Conservation (phyloP, 257 asterid genomes). For the Petunia axillaris region DNA sequence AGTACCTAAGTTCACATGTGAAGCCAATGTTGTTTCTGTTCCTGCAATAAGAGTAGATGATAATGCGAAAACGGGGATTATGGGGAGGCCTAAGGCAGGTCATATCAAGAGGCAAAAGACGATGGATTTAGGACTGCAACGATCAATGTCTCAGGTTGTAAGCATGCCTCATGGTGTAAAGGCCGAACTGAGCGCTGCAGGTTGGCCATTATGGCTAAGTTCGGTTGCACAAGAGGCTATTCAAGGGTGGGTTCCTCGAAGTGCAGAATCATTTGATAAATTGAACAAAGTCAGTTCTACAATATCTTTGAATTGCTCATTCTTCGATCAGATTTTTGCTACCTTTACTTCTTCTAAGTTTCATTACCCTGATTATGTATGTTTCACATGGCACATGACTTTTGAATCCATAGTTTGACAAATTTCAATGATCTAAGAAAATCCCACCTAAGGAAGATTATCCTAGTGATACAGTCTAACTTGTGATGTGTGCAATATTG, state of each 20-base stretch:
- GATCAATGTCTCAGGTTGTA: slow-evolving; percentile 37
- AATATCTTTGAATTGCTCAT: slow-evolving; percentile 20
- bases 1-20: slow-evolving; percentile 26
- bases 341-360: background rate
- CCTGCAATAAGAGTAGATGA: slow-evolving; percentile 31
- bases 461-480: background rate
- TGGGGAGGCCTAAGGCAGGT: slow-evolving; percentile 67
- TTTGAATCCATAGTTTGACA: background rate
- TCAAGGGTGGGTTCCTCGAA: slow-evolving; percentile 83
- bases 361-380: background rate
- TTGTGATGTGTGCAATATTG: slow-evolving; percentile 6
- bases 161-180: slow-evolving; percentile 56
- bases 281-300: slow-evolving; percentile 64
- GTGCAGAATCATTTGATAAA: slow-evolving; percentile 81
- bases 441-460: background rate
- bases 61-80: slow-evolving; percentile 49
- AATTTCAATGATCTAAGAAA: background rate
- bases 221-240: slow-evolving; percentile 89
- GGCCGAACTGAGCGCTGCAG: slow-evolving; percentile 71
- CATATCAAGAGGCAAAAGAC: slow-evolving; percentile 51
- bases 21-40: background rate
- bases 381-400: background rate
- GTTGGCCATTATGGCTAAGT: slow-evolving; percentile 95
- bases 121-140: slow-evolving; percentile 50
- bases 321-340: background rate